Evolutionary conservation across 1,284 basidiomycete species (phyloP), one percentile per base, ranked within the genome.

Genomic region (Sanghuangporus weigelae): DNA sequence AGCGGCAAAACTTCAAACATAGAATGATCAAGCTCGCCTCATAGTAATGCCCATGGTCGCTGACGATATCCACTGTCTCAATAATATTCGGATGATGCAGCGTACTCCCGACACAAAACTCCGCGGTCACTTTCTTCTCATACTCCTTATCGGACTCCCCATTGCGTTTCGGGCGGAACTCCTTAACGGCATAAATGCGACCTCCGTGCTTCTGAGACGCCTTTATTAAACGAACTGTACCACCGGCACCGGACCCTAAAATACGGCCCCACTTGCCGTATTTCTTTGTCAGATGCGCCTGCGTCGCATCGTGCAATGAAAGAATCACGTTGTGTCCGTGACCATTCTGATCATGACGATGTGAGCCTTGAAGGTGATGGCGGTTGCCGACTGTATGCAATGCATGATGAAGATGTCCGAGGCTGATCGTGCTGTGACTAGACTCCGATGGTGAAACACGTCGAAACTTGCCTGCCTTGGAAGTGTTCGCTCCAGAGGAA

Each of bases 221-320:
- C 79, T 96, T 96, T 78, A 99, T 97, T 67, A 99, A 83, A 51
- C 97, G 86, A 48, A 99, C 97, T 0, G 97, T 99, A 36, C 97
- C 97, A 44, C 97, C 97, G 1, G 97, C 97, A 53, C 97, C 97
- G 11, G 91, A 93, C 14, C 97, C 97, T 12, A 99, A 85, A 12
- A 96, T 87, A 63, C 93, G 89, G 59, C 96, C 97, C 93, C 96
- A 98, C 75, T 99, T 99, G 68, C 97, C 97, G 71, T 99, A 99
- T 82, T 98, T 98, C 79, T 99, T 98, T 51, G 92, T 82, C 64
- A 99, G 80, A 73, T 97, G 94, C 3, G 94, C 94, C 65, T 98
- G 93, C 0, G 92, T 94, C 0, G 90, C 92, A 65, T 89, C 85
- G 31, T 89, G 87, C 26, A 94, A 81, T 2, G 88, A 88, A 38